These are phyloP conservation scores for Suhomyces taliae DNA, from an alignment of 1,139 yeast genomes.

Conservation along the genomic window DNA sequence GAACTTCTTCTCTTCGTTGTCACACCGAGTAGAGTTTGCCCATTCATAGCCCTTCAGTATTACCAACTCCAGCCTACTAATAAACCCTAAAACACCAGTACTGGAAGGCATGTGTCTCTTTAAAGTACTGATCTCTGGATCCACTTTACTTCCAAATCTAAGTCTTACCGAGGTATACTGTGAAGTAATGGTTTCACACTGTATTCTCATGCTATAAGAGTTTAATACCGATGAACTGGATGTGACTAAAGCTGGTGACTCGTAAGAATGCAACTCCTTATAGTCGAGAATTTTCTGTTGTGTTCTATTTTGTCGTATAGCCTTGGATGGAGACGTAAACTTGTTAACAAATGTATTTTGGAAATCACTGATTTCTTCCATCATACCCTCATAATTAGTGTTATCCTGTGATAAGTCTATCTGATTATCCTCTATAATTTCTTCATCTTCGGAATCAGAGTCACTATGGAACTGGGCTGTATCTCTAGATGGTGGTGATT, in stretches of 20 bases:
- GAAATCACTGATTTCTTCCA: constrained; percentile 34
- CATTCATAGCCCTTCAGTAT: background rate
- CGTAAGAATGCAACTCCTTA: constrained; percentile 26
- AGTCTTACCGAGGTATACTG: constrained; percentile 42
- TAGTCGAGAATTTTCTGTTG: constrained; percentile 41
- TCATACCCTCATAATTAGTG: constrained; percentile 20
- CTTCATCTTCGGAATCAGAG: constrained; percentile 30
- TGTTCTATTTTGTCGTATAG: constrained; percentile 25
- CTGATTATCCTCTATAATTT: constrained; percentile 14
- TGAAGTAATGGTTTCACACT: constrained; percentile 38
- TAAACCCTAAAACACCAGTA: constrained; percentile 16
- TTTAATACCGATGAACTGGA: constrained; percentile 4
- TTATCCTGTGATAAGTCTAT: constrained; percentile 4
- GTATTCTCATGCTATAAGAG: constrained; percentile 28
- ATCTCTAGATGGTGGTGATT: constrained; percentile 1
- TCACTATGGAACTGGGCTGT: constrained; percentile 26
- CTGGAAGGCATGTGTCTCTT: constrained; percentile 10
- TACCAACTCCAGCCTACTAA: constrained; percentile 8
- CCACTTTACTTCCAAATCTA: constrained; percentile 28
- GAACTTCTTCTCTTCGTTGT: background rate
- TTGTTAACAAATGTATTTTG: constrained; percentile 33
- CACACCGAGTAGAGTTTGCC: background rate
- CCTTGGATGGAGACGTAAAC: constrained; percentile 8
- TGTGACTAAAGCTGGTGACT: constrained; percentile 1
- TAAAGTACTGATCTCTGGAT: constrained; percentile 1